Conservation (phyloP, 2,329 filamentous ascomycete species). For the Hymenoscyphus occultus region DNA sequence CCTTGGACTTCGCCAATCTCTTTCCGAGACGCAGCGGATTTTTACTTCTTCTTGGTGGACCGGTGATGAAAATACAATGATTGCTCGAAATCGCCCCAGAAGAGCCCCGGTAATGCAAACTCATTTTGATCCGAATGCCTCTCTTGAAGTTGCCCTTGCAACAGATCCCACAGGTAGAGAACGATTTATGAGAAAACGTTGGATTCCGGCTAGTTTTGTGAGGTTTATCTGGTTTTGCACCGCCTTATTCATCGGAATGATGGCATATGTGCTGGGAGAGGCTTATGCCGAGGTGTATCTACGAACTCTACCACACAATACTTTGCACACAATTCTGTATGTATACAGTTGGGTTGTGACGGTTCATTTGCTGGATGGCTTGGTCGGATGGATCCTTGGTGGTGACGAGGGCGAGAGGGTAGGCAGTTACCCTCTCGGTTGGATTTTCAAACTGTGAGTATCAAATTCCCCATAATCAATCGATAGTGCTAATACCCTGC, state of each 20-base stretch:
- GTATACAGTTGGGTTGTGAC: slow-evolving; percentile 69
- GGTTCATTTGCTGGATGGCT: slow-evolving; percentile 60
- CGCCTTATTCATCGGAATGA: slow-evolving; percentile 58
- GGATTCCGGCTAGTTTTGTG: slow-evolving; percentile 65
- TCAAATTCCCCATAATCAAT: neutral
- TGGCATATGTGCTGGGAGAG: slow-evolving; percentile 66
- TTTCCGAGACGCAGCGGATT: slow-evolving; percentile 65
- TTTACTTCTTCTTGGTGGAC: slow-evolving; percentile 67
- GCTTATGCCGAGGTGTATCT: slow-evolving; percentile 68
- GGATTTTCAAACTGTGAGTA: slow-evolving; percentile 67
- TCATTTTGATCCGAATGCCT: slow-evolving; percentile 33
- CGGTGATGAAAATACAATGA: slow-evolving; percentile 48
- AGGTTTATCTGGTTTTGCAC: slow-evolving; percentile 69
- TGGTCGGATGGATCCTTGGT: slow-evolving; percentile 66
- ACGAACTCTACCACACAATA: slow-evolving; percentile 63
- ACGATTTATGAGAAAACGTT: slow-evolving; percentile 38
- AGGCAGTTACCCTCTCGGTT: slow-evolving; percentile 67
- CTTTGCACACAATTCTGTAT: slow-evolving; percentile 64
- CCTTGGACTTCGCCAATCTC: slow-evolving; percentile 55
- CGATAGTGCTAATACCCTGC: slow-evolving; percentile 9
- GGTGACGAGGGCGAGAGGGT: slow-evolving; percentile 64
- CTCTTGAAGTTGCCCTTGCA: slow-evolving; percentile 33
- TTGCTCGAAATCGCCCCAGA: slow-evolving; percentile 40
- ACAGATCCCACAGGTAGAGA: slow-evolving; percentile 22
- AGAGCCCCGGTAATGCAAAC: slow-evolving; percentile 39